Evolutionary conservation across 495 filamentous ascomycete species (phyloP).

Genomic region (Hypoxylon lenormandii): DNA sequence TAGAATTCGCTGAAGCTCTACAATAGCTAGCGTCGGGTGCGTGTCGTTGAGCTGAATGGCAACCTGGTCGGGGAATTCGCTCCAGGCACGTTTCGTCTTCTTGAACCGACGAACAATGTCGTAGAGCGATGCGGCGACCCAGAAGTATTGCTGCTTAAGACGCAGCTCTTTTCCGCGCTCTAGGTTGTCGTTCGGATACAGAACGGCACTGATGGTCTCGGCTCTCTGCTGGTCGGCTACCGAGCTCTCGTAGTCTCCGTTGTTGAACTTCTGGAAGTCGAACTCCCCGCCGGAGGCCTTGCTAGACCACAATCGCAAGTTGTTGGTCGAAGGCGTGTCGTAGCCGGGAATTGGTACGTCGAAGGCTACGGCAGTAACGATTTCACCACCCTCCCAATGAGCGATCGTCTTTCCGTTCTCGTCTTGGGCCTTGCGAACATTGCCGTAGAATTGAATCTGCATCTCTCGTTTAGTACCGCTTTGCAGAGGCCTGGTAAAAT

Average conservation of each 20-base stretch:
- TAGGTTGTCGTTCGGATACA: slow-evolving; percentile 97
- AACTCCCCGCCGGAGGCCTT: slow-evolving; percentile 97
- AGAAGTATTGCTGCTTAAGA: slow-evolving; percentile 99
- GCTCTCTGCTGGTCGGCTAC: slow-evolving; percentile 95
- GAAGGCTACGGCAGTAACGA: slow-evolving; percentile 91
- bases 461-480: slow-evolving; percentile 29
- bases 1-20: slow-evolving; percentile 92
- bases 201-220: slow-evolving; percentile 95
- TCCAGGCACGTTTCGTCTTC: slow-evolving; percentile 92
- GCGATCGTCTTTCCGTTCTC: slow-evolving; percentile 77
- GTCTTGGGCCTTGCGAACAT: slow-evolving; percentile 77
- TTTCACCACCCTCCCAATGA: slow-evolving; percentile 92
- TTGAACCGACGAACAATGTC: slow-evolving; percentile 98
- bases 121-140: slow-evolving; percentile 94
- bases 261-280: slow-evolving; percentile 99
- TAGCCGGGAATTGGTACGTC: slow-evolving; percentile 96
- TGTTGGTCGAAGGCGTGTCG: slow-evolving; percentile 90
- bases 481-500: background rate
- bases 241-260: slow-evolving; percentile 95
- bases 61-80: slow-evolving; percentile 90
- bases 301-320: slow-evolving; percentile 94
- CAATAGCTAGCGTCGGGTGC: slow-evolving; percentile 94
- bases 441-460: slow-evolving; percentile 90
- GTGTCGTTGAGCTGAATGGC: slow-evolving; percentile 99
- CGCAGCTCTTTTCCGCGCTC: slow-evolving; percentile 96